phyloP scores from a whole-genome alignment of 1,284 basidiomycete species.

The Peniophora sp. region DNA sequence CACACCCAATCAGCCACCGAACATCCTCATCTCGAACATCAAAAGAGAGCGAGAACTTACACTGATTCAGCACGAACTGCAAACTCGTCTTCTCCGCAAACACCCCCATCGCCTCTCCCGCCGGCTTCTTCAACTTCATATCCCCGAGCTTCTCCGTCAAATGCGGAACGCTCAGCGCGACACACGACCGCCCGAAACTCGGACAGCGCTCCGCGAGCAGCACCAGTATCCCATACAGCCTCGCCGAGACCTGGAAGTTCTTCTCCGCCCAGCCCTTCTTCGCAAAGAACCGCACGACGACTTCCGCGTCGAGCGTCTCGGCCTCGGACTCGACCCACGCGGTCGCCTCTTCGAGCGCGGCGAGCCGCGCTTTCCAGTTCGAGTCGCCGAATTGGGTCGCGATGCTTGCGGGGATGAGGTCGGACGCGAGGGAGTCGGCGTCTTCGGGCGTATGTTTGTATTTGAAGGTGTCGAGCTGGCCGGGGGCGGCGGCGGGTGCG shows the following conservation, averaged over 20 bases:
- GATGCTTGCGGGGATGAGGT: slow-evolving; percentile 68
- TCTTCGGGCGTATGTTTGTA: slow-evolving; percentile 91
- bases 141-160: slow-evolving; percentile 95
- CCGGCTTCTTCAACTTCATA: slow-evolving; percentile 93
- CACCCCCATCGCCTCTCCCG: slow-evolving; percentile 77
- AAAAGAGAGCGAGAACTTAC: too few relatives aligned
- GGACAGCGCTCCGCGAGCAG: slow-evolving; percentile 74
- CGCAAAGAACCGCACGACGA: slow-evolving; percentile 82
- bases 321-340: slow-evolving; percentile 73
- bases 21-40: not conserved
- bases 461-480: slow-evolving; percentile 79
- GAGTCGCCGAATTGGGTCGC: slow-evolving; percentile 72
- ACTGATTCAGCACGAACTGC: slow-evolving; percentile 91
- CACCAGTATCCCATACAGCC: slow-evolving; percentile 74
- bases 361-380: slow-evolving; percentile 91
- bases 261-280: slow-evolving; percentile 98
- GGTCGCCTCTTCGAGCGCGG: slow-evolving; percentile 81
- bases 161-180: slow-evolving; percentile 79
- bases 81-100: slow-evolving; percentile 93
- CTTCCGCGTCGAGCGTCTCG: slow-evolving; percentile 76
- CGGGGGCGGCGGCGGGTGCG: slow-evolving; percentile 33
- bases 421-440: slow-evolving; percentile 76
- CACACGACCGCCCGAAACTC: slow-evolving; percentile 81
- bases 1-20: slow-evolving; percentile 3
- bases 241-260: slow-evolving; percentile 95